These are phyloP conservation scores for Fraxinus baroniana DNA, from an alignment of 305 asterid genomes.

Conservation along the genomic window DNA sequence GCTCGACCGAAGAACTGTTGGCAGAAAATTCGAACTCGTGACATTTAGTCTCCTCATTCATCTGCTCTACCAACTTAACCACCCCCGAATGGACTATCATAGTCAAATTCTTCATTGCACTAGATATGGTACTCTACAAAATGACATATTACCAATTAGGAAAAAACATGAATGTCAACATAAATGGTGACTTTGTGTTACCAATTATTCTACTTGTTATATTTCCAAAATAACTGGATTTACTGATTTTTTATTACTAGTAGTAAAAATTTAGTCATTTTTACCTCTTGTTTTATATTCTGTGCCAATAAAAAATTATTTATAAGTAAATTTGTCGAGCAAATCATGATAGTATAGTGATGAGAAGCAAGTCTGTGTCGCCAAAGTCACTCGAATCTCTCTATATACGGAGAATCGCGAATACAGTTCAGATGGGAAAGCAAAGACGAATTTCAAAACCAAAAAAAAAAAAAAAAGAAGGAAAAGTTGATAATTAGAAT, in stretches of 20 bases:
- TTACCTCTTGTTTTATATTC: background rate
- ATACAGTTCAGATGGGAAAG: background rate
- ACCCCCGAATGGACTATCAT: too few relatives aligned
- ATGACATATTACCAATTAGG: too few relatives aligned
- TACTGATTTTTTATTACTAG: background rate
- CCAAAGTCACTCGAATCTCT: background rate
- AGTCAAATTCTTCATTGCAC: too few relatives aligned
- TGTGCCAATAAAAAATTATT: too few relatives aligned
- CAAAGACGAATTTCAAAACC: background rate
- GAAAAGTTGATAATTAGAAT: background rate
- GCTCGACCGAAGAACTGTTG: too few relatives aligned
- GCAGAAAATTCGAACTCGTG: too few relatives aligned
- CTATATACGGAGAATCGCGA: background rate
- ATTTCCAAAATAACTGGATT: background rate
- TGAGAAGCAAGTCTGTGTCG: background rate
- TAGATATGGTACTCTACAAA: too few relatives aligned
- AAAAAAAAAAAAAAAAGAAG: background rate
- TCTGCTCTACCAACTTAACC: too few relatives aligned
- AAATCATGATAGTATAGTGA: background rate
- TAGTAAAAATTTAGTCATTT: background rate
- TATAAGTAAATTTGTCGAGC: background rate
- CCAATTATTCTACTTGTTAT: too few relatives aligned
- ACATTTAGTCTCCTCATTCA: too few relatives aligned
- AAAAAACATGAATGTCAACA: background rate
- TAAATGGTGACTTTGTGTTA: background rate